Evolutionary conservation across 441 rosid genomes (phyloP).

Genomic region (Populus hybrid): DNA sequence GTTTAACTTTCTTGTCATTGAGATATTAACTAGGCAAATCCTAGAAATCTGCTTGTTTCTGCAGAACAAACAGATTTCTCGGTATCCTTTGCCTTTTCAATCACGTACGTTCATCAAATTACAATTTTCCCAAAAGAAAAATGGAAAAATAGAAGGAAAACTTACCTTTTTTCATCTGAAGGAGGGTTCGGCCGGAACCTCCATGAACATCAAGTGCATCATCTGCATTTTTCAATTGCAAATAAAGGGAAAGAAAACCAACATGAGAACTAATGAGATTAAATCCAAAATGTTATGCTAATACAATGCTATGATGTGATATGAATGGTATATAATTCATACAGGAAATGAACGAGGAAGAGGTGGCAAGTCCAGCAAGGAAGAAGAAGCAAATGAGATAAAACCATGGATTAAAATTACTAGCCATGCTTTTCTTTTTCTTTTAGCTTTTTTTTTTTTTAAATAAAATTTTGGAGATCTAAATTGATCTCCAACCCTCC

Average conservation of each 20-base stretch:
- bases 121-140: neutral
- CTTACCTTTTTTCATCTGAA: conserved; percentile 47
- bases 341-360: conserved; percentile 43
- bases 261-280: neutral
- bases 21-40: neutral
- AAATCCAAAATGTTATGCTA: neutral
- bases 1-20: neutral
- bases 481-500: conserved; percentile 24
- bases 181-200: conserved; percentile 51
- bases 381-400: conserved; percentile 26
- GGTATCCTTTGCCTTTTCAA: conserved; percentile 6
- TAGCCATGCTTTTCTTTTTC: conserved; percentile 18
- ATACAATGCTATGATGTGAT: neutral
- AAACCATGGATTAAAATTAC: conserved; percentile 11
- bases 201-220: conserved; percentile 31
- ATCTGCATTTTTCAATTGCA: conserved; percentile 36
- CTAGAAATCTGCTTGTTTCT: neutral
- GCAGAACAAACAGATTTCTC: neutral
- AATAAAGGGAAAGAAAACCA: neutral
- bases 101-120: neutral
- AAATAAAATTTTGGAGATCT: conserved; percentile 24
- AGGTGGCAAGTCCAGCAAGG: conserved; percentile 28
- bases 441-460: neutral
- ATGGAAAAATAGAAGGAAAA: neutral
- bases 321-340: conserved; percentile 17